Percentiles rank a stretch among this genome's conserved stretches.
phyloP scores from a whole-genome alignment of 345 rosid genomes.

The Eucalyptus dawsonii region DNA sequence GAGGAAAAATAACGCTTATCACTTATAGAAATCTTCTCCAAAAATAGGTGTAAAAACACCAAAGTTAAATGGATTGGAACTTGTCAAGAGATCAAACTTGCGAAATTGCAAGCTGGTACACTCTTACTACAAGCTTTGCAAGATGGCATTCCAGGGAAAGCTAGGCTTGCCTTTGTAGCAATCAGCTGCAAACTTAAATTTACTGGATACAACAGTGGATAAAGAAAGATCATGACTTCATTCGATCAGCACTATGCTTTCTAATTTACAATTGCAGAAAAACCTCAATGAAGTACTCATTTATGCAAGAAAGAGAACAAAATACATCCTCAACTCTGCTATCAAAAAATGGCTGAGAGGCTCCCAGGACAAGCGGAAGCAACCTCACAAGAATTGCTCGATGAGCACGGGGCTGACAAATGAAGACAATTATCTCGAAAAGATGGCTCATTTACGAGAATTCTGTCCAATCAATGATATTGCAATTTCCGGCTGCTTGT shows the following conservation, averaged over 20 bases:
- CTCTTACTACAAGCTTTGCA: neutral
- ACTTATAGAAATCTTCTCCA: neutral
- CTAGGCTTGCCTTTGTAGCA: neutral
- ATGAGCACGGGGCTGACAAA: neutral
- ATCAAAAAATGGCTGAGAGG: neutral
- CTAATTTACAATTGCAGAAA: neutral
- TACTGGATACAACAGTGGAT: neutral
- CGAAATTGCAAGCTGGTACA: neutral
- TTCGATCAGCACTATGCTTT: neutral
- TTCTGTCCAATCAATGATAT: neutral
- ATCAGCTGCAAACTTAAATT: neutral
- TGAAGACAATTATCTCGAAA: neutral
- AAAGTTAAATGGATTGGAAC: neutral
- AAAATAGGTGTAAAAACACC: neutral
- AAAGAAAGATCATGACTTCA: neutral
- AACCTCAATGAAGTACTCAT: neutral
- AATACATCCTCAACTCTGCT: neutral
- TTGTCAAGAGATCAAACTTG: neutral
- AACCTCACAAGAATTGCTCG: neutral
- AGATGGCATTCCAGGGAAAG: neutral
- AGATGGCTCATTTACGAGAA: neutral
- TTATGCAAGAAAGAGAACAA: neutral
- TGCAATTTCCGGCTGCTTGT: neutral
- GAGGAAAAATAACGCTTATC: neutral
- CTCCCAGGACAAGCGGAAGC: neutral